Conservation (phyloP, 148 eudicot genomes). For the Camellia granthamiana region DNA sequence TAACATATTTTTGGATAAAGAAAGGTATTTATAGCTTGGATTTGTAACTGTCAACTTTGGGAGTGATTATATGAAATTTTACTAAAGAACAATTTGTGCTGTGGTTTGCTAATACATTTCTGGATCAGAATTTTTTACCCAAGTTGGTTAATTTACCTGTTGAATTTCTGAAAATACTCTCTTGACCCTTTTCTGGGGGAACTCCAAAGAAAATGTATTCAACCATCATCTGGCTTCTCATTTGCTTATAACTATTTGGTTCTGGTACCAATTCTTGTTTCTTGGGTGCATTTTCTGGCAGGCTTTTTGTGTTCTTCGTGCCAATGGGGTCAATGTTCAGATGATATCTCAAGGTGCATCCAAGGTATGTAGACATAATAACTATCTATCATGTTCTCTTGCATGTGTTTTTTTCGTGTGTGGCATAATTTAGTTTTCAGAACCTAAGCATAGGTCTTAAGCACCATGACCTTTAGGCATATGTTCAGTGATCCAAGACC, state of each 20-base stretch:
- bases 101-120: too few species aligned
- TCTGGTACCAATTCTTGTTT: neutral
- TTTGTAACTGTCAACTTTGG: too few species aligned
- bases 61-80: too few species aligned
- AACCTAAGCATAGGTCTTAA: neutral
- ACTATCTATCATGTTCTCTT: neutral
- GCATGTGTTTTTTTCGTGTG: neutral
- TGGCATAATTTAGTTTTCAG: neutral
- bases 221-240: neutral
- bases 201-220: neutral
- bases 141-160: too few species aligned
- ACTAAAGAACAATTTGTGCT: too few species aligned
- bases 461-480: neutral
- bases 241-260: slow-evolving; percentile 1
- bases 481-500: neutral
- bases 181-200: too few species aligned
- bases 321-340: slow-evolving; percentile 79
- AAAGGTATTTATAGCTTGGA: too few species aligned
- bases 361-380: slow-evolving; percentile 36
- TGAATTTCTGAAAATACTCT: too few species aligned
- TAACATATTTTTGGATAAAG: too few species aligned
- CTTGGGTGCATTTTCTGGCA: slow-evolving; percentile 27
- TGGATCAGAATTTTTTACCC: too few species aligned
- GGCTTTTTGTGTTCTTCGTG: slow-evolving; percentile 76
- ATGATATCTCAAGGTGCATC: slow-evolving; percentile 99